Evolutionary conservation across 169 alveolate genomes (phyloP), one percentile per base, ranked within the genome.

Genomic region (Cryptosporidium andersoni): DNA sequence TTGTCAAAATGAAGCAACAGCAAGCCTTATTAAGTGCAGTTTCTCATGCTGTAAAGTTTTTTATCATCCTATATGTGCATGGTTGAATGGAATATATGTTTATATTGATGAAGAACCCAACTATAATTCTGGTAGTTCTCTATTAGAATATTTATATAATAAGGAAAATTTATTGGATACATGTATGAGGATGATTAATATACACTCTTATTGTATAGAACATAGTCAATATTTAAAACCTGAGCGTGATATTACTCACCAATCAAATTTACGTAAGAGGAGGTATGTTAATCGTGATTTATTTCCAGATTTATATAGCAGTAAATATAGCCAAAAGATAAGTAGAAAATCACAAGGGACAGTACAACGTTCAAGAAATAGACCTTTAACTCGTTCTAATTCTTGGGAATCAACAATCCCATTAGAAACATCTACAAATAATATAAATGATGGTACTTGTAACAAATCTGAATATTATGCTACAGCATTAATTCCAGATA

Each of bases 51-150:
- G 82, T 56, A 16, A 4, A 39, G 37, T 55, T n/a, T 4, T 68
- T 9, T 68, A 42, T 34, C 82, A 68, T 40, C 67, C 82, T 6
- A 68, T 68, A 37, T 68, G 82, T 52, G 82, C 62, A 1, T 68
- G 82, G 82, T 56, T 68, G 12, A 56, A 52, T 16, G 82, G 82
- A 68, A 43, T 56, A 7, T 39, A 42, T 47, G 16, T 68, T 40
- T 47, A 56, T 8, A 49, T 68, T 11, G 66, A 52, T 39, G n/a
- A 48, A 7, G 82, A 68, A 6, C 82, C 82, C n/a, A 51, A 55
- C 25, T 56, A 68, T 40, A 55, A 52, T 4, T 55, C 51, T 55
- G 82, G 82, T 11, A 66, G 56, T 7, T 55, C 53, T 43, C 39
- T 68, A 9, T 52, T 68, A 8, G 82, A 56, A 4, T 55, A 36